Conservation (phyloP, 768 basidiomycete species). For the Lentinus tigrinus region DNA sequence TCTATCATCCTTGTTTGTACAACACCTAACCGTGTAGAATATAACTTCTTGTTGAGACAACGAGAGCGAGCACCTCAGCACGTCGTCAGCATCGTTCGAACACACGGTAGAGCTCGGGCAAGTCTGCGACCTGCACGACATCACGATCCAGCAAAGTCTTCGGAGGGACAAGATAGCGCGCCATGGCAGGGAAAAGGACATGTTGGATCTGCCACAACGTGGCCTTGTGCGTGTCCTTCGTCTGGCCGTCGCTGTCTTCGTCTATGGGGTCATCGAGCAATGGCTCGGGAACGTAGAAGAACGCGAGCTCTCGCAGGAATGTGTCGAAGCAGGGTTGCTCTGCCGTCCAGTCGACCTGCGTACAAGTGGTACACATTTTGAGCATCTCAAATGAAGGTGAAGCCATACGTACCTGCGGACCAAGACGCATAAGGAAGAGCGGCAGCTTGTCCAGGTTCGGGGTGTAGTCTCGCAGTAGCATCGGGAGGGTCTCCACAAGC, state of each 20-base stretch:
- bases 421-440: conserved; percentile 84
- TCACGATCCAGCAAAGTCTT: conserved; percentile 67
- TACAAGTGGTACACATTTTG: background rate
- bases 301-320: conserved; percentile 87
- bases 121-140: conserved; percentile 83
- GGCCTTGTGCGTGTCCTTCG: conserved; percentile 46
- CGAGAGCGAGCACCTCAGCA: no score
- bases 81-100: conserved; percentile 82
- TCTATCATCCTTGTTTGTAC: conserved; percentile 4
- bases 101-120: conserved; percentile 91
- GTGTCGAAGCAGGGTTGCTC: conserved; percentile 85
- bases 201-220: conserved; percentile 89
- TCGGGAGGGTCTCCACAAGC: conserved; percentile 71
- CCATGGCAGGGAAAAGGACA: conserved; percentile 82
- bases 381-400: background rate
- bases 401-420: conserved; percentile 66
- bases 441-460: conserved; percentile 92
- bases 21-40: background rate
- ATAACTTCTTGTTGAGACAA: background rate
- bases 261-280: conserved; percentile 22
- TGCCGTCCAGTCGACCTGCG: conserved; percentile 82
- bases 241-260: conserved; percentile 1
- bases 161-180: conserved; percentile 70
- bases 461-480: conserved; percentile 82
- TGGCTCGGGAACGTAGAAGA: conserved; percentile 81